Conservation (phyloP, 345 rosid genomes). For the Camelina hispida region DNA sequence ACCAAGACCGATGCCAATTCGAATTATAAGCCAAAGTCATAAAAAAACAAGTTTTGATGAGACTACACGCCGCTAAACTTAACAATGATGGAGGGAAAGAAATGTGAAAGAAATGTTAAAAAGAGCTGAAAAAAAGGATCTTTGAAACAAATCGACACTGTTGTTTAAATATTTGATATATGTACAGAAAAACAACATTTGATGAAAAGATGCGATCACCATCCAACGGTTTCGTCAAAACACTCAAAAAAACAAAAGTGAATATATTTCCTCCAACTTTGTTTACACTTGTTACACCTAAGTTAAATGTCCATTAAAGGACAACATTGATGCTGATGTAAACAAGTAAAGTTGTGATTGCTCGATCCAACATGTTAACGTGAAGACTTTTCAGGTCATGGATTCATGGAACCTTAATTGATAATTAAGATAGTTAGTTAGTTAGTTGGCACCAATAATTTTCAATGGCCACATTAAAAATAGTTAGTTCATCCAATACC, state of each 20-base stretch:
- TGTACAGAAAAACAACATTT: background rate
- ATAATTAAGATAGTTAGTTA: too few relatives aligned
- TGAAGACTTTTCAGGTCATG: background rate
- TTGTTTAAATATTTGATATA: background rate
- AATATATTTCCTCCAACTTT: background rate
- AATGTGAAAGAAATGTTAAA: too few relatives aligned
- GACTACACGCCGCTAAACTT: too few relatives aligned
- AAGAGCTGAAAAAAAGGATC: too few relatives aligned
- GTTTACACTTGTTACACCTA: background rate
- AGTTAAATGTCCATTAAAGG: background rate
- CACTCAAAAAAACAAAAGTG: background rate
- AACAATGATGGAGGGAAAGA: too few relatives aligned
- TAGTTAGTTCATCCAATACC: too few relatives aligned
- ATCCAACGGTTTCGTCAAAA: conserved; percentile 10
- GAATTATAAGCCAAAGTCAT: too few relatives aligned
- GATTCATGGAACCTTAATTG: background rate
- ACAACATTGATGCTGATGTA: background rate
- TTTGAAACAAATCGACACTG: background rate
- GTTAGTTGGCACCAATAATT: too few relatives aligned
- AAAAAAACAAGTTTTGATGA: too few relatives aligned
- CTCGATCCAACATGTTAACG: conserved; percentile 1
- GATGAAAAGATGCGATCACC: background rate
- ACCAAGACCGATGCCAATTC: too few relatives aligned
- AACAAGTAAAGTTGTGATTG: background rate
- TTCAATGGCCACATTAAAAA: too few relatives aligned